These are phyloP conservation scores for Aspergillus fructus DNA, from an alignment of 2,329 filamentous ascomycete genomes.

Conservation along the genomic window DNA sequence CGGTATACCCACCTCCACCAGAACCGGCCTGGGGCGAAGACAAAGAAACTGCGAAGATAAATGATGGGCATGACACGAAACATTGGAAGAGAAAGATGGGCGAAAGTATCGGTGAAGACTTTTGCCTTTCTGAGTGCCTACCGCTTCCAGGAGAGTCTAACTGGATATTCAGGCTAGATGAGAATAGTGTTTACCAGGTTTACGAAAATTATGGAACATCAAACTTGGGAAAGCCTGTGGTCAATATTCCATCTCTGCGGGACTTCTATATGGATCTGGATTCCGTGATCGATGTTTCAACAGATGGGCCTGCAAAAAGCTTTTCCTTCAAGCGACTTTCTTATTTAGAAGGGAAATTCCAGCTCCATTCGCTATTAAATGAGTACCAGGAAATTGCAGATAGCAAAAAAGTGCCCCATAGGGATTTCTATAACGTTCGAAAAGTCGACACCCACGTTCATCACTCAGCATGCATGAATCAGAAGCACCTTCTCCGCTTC, in stretches of 20 bases:
- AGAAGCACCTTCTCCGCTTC: slow-evolving; percentile 95
- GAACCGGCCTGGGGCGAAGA: slow-evolving; percentile 82
- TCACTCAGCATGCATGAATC: slow-evolving; percentile 99
- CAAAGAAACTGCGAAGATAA: slow-evolving; percentile 40
- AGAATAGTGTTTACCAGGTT: slow-evolving; percentile 87
- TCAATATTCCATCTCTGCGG: slow-evolving; percentile 84
- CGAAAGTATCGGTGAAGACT: slow-evolving; percentile 88
- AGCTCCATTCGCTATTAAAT: slow-evolving; percentile 87
- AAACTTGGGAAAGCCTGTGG: slow-evolving; percentile 65
- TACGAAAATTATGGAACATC: slow-evolving; percentile 68
- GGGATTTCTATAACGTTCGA: slow-evolving; percentile 98
- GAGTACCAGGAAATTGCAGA: slow-evolving; percentile 98
- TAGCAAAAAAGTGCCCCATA: slow-evolving; percentile 94
- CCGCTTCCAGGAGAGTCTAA: slow-evolving; percentile 70
- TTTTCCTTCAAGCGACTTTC: slow-evolving; percentile 93
- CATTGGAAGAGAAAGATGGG: slow-evolving; percentile 76
- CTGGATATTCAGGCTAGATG: slow-evolving; percentile 76
- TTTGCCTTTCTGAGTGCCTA: slow-evolving; percentile 73
- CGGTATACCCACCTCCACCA: slow-evolving; percentile 86
- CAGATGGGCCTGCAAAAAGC: slow-evolving; percentile 93
- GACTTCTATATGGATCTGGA: slow-evolving; percentile 97
- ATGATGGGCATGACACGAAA: slow-evolving; percentile 44
- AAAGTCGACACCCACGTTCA: slow-evolving; percentile 99
- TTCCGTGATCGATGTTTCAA: slow-evolving; percentile 80
- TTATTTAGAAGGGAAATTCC: slow-evolving; percentile 96